A percentile compares a stretch with the other conserved stretches of the same genome.
Conservation (phyloP, 2,329 filamentous ascomycete species). For the Tolypocladium pustulatum region DNA sequence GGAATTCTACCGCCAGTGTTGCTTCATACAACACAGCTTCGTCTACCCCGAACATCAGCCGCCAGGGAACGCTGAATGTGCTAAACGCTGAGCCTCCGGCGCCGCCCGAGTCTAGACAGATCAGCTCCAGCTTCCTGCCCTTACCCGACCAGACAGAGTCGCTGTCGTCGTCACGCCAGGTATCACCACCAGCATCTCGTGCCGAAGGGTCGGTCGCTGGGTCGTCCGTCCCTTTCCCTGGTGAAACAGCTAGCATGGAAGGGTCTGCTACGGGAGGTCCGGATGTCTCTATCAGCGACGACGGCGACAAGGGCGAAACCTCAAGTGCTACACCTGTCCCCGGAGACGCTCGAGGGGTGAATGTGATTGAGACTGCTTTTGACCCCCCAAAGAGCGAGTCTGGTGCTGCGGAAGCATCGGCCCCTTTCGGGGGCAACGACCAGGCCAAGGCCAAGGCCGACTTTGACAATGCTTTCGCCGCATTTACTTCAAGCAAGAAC, state of each 20-base stretch:
- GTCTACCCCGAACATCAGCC: conserved; percentile 54
- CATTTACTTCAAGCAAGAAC: conserved; percentile 49
- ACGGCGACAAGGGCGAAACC: conserved; percentile 11
- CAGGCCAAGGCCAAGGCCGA: conserved; percentile 62
- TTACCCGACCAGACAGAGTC: conserved; percentile 58
- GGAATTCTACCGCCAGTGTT: conserved; percentile 41
- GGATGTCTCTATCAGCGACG: conserved; percentile 3
- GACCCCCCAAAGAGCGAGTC: conserved; percentile 9
- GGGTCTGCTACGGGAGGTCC: conserved; percentile 12
- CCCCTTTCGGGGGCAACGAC: conserved; percentile 43
- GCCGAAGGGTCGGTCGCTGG: conserved; percentile 38
- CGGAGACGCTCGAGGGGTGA: conserved; percentile 11
- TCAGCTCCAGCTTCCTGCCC: conserved; percentile 66
- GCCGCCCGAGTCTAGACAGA: conserved; percentile 64
- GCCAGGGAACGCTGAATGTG: conserved; percentile 45
- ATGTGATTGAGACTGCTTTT: conserved; percentile 5
- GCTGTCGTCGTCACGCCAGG: conserved; percentile 66
- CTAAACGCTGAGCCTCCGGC: conserved; percentile 46
- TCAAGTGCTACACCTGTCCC: conserved; percentile 17
- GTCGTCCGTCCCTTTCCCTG: conserved; percentile 14
- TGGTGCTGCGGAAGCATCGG: conserved; percentile 15
- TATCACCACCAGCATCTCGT: conserved; percentile 54
- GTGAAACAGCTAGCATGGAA: conserved; percentile 9
- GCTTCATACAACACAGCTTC: conserved; percentile 43
- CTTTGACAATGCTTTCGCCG: conserved; percentile 77